Evolutionary conservation across 192 early-diverging fungal genomes (phyloP), one percentile per base, ranked within the genome.

Genomic region (Phycomyces blakesleeanus): DNA sequence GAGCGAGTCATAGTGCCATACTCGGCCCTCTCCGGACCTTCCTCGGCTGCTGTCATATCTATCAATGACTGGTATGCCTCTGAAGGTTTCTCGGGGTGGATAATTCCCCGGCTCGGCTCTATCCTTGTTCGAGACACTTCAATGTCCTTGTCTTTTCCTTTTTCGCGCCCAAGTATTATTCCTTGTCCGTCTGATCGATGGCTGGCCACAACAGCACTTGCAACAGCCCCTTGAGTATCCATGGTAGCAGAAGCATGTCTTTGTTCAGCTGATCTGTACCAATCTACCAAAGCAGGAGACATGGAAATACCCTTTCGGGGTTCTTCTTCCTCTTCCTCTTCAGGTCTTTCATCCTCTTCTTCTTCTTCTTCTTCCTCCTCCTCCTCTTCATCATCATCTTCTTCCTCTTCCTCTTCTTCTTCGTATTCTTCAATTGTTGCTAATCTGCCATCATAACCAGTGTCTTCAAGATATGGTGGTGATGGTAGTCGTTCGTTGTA

Each of bases 21-120:
- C 15, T n/a, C 44, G 44, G 44, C 44, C 18, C 44, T 47, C 44
- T 47, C 44, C 25, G 25, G 42, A 11, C 34, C 5, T 3, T 50
- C 44, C 24, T 51, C 56, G 16, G 14, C 41, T 25, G 40, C 25
- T 18, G 49, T 39, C 27, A 64, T 64, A 11, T 55, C 54, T 5
- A 54, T 25, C 8, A 64, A 39, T 8, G 61, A 63, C 37, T 63
- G 61, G 22, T 63, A 63, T 2, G 52, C 8, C 11, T 49, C 51
- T 25, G 51, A 44, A 29, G 22, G 49, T 0, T 52, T 27, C 3
- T 51, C 8, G 5, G n/a, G 37, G 15, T 58, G 54, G 54, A 55
- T 55, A 55, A n/a, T 55, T 24, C 1, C 41, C 24, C 15, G 24
- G 22, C 9, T 26, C 25, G 26, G 25, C 21, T 9, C 42, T 44